Conservation (phyloP, 1,284 basidiomycete genomes). For the Fomitopsis palustris region DNA sequence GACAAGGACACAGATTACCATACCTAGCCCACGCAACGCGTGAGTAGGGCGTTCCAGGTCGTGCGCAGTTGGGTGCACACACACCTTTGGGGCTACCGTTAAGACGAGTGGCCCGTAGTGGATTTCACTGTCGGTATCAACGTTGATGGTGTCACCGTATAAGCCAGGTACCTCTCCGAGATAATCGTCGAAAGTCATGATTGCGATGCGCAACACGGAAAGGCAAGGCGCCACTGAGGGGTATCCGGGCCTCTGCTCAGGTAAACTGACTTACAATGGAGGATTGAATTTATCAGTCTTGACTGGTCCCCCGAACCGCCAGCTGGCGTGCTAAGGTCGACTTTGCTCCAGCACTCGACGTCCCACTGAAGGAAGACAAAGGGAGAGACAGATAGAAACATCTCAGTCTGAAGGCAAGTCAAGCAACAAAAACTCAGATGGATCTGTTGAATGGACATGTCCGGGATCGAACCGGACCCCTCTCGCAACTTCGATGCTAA, state of each 20-base stretch:
- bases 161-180: conserved; percentile 8
- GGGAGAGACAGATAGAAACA: too few species aligned
- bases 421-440: not conserved
- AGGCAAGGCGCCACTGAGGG: too few species aligned
- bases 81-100: conserved; percentile 52
- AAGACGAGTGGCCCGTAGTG: conserved; percentile 46
- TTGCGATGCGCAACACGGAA: not conserved
- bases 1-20: not conserved
- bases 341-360: too few species aligned
- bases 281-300: too few species aligned
- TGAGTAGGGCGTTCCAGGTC: too few species aligned
- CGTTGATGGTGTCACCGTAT: conserved; percentile 36
- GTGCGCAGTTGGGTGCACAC: conserved; percentile 1
- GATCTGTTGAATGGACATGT: not conserved
- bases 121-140: conserved; percentile 32
- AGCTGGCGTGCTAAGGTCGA: too few species aligned
- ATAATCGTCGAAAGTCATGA: not conserved
- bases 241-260: too few species aligned
- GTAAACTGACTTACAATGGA: too few species aligned
- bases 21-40: not conserved
- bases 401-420: too few species aligned
- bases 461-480: too few species aligned
- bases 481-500: not conserved
- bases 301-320: too few species aligned
- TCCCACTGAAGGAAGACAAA: too few species aligned